Evolutionary conservation across 352 stramenopile genomes (phyloP), one percentile per base, ranked within the genome.

Genomic region (Heterotrichella gracilis): DNA sequence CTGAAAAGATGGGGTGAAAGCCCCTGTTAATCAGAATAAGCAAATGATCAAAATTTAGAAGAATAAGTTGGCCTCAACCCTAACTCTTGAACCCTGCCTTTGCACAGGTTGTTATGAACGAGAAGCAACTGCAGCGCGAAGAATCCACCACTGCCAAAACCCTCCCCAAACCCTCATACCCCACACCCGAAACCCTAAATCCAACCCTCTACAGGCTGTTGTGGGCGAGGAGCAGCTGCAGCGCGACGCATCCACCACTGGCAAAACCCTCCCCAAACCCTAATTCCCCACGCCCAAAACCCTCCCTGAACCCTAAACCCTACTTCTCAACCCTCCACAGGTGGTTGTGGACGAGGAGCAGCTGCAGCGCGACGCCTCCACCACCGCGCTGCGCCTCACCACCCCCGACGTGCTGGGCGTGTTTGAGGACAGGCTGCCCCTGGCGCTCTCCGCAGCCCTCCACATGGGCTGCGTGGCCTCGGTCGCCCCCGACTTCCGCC

Each of bases 381-480:
- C n/a, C n/a, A n/a, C n/a, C n/a, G n/a, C n/a, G n/a, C n/a, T n/a
- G n/a, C n/a, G n/a, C n/a, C 78, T 92, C 17, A 75, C 81, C 32
- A 79, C 90, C 69, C 77, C 84, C 4, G 73, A 78, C 0, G 78
- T 94, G 4, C 78, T 82, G 3, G 82, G 82, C 17, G 82, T 95
- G 19, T 97, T 94, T 75, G 89, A 97, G 74, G 79, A 89, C 4
- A 78, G 88, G 24, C 84, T 89, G 2, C 84, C 88, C n/a, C 74
- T 87, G 2, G 76, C 90, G 41, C 86, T 88, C 25, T 79, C 83
- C 0, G 81, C 85, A 14, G 76, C 95, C 24, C 86, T 87, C 69
- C 79, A 85, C n/a, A 77, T 96, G 19, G 90, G 91, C 0, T 95
- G 77, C 42, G 74, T 90, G 40, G 78, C 77, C 14, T 76, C 75